Conservation (phyloP, 306 rosid species). For the Cucumis melo region DNA sequence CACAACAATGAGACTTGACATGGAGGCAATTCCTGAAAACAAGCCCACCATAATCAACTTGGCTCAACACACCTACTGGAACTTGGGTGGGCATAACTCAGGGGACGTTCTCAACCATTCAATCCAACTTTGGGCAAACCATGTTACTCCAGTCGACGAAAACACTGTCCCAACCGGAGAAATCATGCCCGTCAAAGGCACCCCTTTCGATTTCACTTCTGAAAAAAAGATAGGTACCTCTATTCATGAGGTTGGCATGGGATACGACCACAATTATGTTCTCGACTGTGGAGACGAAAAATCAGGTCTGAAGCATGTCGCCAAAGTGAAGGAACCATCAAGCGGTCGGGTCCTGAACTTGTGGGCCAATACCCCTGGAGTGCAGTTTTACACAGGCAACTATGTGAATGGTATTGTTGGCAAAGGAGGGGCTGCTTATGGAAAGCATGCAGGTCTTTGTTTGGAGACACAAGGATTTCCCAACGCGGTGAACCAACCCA, state of each 20-base stretch:
- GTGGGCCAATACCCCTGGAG: conserved; percentile 74
- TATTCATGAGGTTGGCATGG: conserved; percentile 56
- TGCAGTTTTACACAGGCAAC: conserved; percentile 92
- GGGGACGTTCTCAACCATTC: conserved; percentile 66
- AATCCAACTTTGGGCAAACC: conserved; percentile 56
- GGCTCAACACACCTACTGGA: conserved; percentile 10
- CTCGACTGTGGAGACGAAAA: conserved; percentile 65
- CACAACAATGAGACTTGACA: conserved; percentile 76
- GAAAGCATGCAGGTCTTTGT: conserved; percentile 76
- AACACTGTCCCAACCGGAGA: conserved; percentile 64
- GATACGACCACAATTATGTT: conserved; percentile 82
- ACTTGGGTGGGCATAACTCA: conserved; percentile 72
- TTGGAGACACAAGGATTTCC: conserved; percentile 97
- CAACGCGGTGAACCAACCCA: conserved; percentile 21
- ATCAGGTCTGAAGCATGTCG: conserved; percentile 50
- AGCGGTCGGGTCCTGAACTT: conserved; percentile 73
- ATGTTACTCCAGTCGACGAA: conserved; percentile 64
- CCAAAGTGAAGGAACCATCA: conserved; percentile 69
- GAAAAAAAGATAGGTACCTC: conserved; percentile 58
- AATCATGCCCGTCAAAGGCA: conserved; percentile 57
- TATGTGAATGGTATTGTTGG: conserved; percentile 57
- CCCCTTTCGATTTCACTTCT: conserved; percentile 70
- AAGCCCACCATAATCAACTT: conserved; percentile 64
- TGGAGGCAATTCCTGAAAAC: conserved; percentile 81
- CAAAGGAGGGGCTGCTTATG: conserved; percentile 60